Conservation (phyloP, 2,329 filamentous ascomycete genomes). For the Beauveria rudraprayagi region DNA sequence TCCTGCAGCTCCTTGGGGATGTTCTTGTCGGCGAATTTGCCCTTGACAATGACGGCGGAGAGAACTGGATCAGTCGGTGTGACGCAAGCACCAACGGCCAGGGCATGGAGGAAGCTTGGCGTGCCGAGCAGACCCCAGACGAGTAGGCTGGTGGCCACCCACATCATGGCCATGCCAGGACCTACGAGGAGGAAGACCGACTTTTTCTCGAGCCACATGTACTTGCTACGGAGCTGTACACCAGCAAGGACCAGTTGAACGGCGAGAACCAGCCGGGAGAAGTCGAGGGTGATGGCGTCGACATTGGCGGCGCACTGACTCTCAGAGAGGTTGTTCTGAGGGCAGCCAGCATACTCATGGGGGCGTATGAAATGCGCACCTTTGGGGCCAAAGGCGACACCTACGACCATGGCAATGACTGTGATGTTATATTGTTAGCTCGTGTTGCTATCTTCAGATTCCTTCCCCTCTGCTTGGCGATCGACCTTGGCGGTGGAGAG, state of each 20-base stretch:
- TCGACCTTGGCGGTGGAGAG: background rate
- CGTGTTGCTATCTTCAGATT: background rate
- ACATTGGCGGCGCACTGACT: slow-evolving; percentile 43
- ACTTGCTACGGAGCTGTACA: slow-evolving; percentile 77
- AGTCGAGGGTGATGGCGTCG: slow-evolving; percentile 69
- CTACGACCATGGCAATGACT: slow-evolving; percentile 80
- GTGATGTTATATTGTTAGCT: background rate
- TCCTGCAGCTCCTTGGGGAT: slow-evolving; percentile 74
- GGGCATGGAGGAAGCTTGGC: slow-evolving; percentile 65
- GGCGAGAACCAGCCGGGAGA: slow-evolving; percentile 78
- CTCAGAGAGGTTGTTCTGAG: slow-evolving; percentile 14
- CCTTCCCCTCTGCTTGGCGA: background rate
- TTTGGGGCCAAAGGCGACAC: slow-evolving; percentile 69
- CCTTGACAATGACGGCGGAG: slow-evolving; percentile 86
- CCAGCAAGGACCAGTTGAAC: slow-evolving; percentile 86
- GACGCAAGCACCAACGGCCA: slow-evolving; percentile 78
- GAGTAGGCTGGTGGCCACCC: slow-evolving; percentile 70
- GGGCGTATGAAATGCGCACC: slow-evolving; percentile 70
- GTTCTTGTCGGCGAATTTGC: slow-evolving; percentile 86
- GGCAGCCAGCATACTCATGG: slow-evolving; percentile 58
- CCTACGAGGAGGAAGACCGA: slow-evolving; percentile 67
- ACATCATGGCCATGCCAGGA: slow-evolving; percentile 81
- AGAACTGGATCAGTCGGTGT: slow-evolving; percentile 86
- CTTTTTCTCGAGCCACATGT: slow-evolving; percentile 71
- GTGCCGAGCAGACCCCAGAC: slow-evolving; percentile 69